These are phyloP conservation scores for Aspergillus nidulans DNA, from an alignment of 495 filamentous ascomycete genomes.

Conservation along the genomic window DNA sequence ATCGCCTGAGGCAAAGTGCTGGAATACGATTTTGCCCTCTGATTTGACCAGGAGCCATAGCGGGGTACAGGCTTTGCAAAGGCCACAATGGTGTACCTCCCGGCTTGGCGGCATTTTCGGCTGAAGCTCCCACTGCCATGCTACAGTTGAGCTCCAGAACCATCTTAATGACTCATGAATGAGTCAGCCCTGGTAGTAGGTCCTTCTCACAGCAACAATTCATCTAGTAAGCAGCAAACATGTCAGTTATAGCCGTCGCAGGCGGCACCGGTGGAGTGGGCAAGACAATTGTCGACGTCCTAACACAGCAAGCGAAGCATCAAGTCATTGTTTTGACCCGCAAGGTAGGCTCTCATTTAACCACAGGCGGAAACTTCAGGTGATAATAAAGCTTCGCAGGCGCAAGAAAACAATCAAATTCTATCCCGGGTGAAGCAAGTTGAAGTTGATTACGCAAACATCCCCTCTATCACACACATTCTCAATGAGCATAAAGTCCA, in stretches of 20 bases:
- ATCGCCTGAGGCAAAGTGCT: no score
- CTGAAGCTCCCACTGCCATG: neutral
- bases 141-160: neutral
- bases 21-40: no score
- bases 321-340: slow-evolving; percentile 43
- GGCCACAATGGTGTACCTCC: neutral
- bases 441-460: slow-evolving; percentile 40
- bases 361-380: neutral
- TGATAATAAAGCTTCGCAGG: neutral
- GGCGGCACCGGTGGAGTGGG: slow-evolving; percentile 52
- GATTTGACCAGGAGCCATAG: no score
- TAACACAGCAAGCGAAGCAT: slow-evolving; percentile 34
- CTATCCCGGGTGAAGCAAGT: slow-evolving; percentile 15
- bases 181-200: no score
- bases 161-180: no score
- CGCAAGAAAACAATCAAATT: slow-evolving; percentile 1
- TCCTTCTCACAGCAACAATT: no score
- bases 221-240: no score
- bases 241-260: slow-evolving; percentile 49
- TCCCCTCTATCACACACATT: slow-evolving; percentile 28
- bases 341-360: slow-evolving; percentile 13
- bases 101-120: no score
- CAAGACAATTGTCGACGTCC: slow-evolving; percentile 45
- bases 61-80: no score
- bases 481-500: slow-evolving; percentile 47